phyloP scores from a whole-genome alignment of 2,329 filamentous ascomycete genomes.

The Triangularia verruculosa region DNA sequence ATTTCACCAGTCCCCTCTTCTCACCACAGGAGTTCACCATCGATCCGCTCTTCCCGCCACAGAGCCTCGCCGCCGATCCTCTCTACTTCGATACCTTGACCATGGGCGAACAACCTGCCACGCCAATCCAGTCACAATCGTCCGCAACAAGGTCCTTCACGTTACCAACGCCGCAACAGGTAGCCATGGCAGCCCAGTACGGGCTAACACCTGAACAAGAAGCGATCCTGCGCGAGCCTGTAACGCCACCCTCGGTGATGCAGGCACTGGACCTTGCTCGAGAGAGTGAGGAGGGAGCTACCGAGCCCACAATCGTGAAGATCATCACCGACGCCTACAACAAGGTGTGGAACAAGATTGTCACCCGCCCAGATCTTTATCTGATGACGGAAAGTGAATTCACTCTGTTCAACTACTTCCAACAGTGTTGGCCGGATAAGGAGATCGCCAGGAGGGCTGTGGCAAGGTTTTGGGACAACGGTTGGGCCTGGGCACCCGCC shows the following conservation, averaged over 20 bases:
- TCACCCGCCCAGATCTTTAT: conserved; percentile 64
- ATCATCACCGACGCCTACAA: conserved; percentile 64
- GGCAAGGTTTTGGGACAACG: conserved; percentile 51
- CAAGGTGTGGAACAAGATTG: conserved; percentile 66
- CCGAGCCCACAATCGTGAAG: conserved; percentile 59
- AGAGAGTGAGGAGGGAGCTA: conserved; percentile 64
- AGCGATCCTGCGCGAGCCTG: neutral
- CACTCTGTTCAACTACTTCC: conserved; percentile 82
- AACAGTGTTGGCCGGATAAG: conserved; percentile 59
- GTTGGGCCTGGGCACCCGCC: neutral
- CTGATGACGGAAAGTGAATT: conserved; percentile 76
- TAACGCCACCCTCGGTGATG: conserved; percentile 41
- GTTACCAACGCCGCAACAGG: neutral
- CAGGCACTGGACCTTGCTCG: conserved; percentile 73
- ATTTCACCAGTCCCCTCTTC: too few relatives aligned
- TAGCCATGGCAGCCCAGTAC: neutral
- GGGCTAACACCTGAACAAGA: neutral
- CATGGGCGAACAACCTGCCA: neutral
- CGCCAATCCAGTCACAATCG: neutral
- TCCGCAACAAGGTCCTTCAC: neutral
- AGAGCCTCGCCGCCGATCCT: too few relatives aligned
- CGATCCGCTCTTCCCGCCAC: too few relatives aligned
- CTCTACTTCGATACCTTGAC: neutral
- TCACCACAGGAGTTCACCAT: too few relatives aligned
- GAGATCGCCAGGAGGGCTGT: conserved; percentile 46